phyloP scores from a whole-genome alignment of 768 basidiomycete species.

The Tulasnella sp. region DNA sequence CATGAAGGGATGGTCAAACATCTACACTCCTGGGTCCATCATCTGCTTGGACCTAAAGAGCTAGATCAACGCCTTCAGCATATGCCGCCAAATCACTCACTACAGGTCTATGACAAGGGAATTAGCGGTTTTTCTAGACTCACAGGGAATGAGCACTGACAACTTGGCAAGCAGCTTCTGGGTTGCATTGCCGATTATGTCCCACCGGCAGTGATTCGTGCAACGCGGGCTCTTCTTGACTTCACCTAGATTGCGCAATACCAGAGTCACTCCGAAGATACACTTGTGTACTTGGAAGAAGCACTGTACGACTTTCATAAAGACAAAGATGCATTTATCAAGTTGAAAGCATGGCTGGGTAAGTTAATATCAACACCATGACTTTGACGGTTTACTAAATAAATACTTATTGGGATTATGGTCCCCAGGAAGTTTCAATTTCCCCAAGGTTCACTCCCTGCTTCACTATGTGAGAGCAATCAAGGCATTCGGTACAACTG shows the following conservation, averaged over 20 bases:
- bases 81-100: conserved; percentile 10
- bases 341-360: too few relatives aligned
- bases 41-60: neutral
- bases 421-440: conserved; percentile 18
- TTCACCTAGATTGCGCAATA: too few relatives aligned
- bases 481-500: conserved; percentile 17
- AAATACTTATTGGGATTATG: neutral
- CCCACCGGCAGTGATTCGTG: too few relatives aligned
- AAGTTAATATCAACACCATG: too few relatives aligned
- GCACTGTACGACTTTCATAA: too few relatives aligned
- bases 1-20: conserved; percentile 18
- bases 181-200: too few relatives aligned
- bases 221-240: too few relatives aligned
- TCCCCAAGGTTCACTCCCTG: conserved; percentile 23
- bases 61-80: conserved; percentile 13
- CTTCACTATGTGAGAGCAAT: conserved; percentile 20
- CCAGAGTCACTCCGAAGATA: too few relatives aligned
- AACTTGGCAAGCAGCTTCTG: conserved; percentile 10
- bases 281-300: too few relatives aligned
- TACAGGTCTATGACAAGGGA: conserved; percentile 17
- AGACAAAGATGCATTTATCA: too few relatives aligned
- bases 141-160: conserved; percentile 14
- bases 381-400: too few relatives aligned
- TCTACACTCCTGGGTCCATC: conserved; percentile 9
- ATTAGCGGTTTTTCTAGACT: conserved; percentile 12